A percentile compares a stretch with the other conserved stretches of the same genome.
Evolutionary conservation across 1,284 basidiomycete species (phyloP).

Genomic region (Cutaneotrichosporon mucoides): DNA sequence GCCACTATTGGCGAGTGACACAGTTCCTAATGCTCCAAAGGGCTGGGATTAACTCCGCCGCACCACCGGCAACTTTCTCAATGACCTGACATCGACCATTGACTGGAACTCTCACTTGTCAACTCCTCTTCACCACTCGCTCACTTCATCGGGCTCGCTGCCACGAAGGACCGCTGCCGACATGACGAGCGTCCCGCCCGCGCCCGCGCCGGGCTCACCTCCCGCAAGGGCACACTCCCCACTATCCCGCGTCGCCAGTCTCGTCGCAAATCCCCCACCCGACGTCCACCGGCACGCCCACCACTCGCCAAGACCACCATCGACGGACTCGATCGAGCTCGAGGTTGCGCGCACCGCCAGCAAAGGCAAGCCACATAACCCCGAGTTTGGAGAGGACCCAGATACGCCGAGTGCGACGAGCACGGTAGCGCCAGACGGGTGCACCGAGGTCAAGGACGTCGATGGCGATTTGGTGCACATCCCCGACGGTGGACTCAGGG

Average conservation of each 20-base stretch:
- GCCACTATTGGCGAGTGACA: too few species aligned
- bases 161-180: too few species aligned
- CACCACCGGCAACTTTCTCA: too few species aligned
- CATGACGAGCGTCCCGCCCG: too few species aligned
- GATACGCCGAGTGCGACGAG: background rate
- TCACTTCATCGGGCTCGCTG: too few species aligned
- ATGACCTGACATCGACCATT: too few species aligned
- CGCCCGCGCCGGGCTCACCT: too few species aligned
- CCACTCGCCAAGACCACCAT: background rate
- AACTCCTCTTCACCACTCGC: too few species aligned
- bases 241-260: background rate
- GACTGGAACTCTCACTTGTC: too few species aligned
- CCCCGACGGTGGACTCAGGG: conserved; percentile 22
- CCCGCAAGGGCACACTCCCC: too few species aligned
- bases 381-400: background rate
- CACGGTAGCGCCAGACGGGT: background rate
- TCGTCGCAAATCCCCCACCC: background rate
- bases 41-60: too few species aligned
- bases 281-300: background rate
- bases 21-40: too few species aligned
- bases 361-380: background rate
- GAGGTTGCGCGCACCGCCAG: background rate
- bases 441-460: conserved; percentile 6
- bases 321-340: background rate
- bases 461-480: conserved; percentile 21